phyloP scores from a whole-genome alignment of 768 basidiomycete species.

The Lentinula raphanica region DNA sequence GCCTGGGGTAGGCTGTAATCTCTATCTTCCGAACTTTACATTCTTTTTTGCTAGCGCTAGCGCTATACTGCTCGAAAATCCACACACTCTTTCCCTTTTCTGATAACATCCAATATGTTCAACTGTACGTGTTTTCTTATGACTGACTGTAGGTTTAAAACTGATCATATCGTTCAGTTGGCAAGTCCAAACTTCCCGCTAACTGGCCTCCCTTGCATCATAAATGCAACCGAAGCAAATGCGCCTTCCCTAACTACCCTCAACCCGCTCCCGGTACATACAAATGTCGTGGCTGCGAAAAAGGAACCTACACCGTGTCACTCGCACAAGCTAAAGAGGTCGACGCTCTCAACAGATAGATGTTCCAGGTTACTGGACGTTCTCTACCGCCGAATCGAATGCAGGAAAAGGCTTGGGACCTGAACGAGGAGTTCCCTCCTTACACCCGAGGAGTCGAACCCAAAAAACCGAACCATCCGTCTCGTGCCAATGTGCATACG shows the following conservation, averaged over 20 bases:
- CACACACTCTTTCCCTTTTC: not conserved
- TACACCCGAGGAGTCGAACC: not conserved
- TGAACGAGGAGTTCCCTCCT: not conserved
- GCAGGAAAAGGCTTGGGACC: not conserved
- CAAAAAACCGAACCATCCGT: not conserved
- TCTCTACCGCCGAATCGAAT: not conserved
- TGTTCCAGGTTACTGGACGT: not conserved
- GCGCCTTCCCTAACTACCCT: not conserved
- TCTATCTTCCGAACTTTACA: not conserved
- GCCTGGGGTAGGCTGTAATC: not conserved
- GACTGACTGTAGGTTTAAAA: not conserved
- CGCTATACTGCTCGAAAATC: not conserved
- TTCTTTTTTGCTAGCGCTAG: not conserved
- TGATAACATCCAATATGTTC: not conserved
- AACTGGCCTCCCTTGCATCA: conserved; percentile 1
- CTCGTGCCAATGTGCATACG: not conserved
- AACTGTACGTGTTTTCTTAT: not conserved
- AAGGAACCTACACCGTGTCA: not conserved
- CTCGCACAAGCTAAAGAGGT: not conserved
- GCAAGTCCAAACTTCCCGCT: conserved; percentile 1
- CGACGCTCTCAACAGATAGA: not conserved
- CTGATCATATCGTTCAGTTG: not conserved
- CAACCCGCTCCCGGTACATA: not conserved
- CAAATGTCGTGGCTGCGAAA: conserved; percentile 2
- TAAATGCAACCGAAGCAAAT: conserved; percentile 2